Evolutionary conservation across 768 basidiomycete species (phyloP), one percentile per base, ranked within the genome.

Genomic region (Lentinula boryana): DNA sequence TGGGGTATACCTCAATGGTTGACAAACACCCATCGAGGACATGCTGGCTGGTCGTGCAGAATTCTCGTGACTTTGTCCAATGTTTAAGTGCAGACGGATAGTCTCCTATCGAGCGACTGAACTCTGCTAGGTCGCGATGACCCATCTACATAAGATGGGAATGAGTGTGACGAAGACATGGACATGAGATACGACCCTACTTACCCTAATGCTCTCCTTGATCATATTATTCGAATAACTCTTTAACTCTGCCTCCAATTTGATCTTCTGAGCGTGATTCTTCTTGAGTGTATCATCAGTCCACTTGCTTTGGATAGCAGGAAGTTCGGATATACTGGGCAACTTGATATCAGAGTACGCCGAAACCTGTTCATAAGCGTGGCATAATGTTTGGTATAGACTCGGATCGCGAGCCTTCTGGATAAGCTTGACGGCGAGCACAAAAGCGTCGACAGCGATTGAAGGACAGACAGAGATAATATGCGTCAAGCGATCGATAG

Each of bases 201-300:
- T 69, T 70, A 96, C 94, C 68, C 96, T 79, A 66, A 97, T 95
- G 80, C 92, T 95, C 81, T 98, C 96, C 74, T 97, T 98, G 79
- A 98, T 97, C 87, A 98, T 89, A 71, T 97, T 98, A 67, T 91
- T 95, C 64, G 87, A 82, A 69, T 98, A 98, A 10, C 89, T 92
- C 82, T 94, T 95, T 69, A 98, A 78, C 71, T 98, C 96, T 5
- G 95, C 89, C 75, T 97, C 95, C 61, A 97, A 76, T 71, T 89
- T 92, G n/a, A 81, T 83, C 61, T 78, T 79, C 69, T 95, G 93
- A n/a, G 82, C 81, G 63, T 79, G 75, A 67, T 90, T 93, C 72
- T 81, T 84, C 62, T 81, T 77, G 46, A 77, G 76, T 32, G 76
- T 81, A 65, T 87, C 84, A 46, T 95, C 90, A 16, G 85, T 73